A percentile compares a stretch with the other conserved stretches of the same genome.
Conservation (phyloP, 169 alveolate genomes). For the Nephromyces sp. region DNA sequence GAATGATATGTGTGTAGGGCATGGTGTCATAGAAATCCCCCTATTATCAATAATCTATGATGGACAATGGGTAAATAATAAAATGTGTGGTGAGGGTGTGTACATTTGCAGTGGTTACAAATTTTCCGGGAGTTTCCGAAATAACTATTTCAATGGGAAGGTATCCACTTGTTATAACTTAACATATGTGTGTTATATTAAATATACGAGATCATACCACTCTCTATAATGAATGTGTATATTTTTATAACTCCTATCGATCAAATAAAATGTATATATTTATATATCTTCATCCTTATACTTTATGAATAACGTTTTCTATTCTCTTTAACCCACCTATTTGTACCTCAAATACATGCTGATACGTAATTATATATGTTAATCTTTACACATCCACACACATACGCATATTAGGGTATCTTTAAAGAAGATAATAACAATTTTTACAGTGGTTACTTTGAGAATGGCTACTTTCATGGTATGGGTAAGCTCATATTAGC, state of each 20-base stretch:
- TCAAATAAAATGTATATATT: not conserved
- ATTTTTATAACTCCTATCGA: not conserved
- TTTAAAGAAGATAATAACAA: not conserved
- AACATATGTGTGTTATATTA: not conserved
- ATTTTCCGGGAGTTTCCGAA: conserved; percentile 29
- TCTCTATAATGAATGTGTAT: not conserved
- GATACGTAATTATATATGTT: not conserved
- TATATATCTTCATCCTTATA: not conserved
- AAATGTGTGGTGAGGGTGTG: conserved; percentile 31
- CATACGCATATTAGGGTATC: not conserved
- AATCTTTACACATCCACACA: not conserved
- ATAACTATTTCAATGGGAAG: conserved; percentile 27
- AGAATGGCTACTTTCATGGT: not conserved
- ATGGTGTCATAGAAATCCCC: conserved; percentile 28
- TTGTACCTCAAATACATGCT: not conserved
- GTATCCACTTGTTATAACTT: not conserved
- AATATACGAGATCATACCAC: not conserved
- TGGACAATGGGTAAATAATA: conserved; percentile 33
- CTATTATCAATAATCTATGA: conserved; percentile 16
- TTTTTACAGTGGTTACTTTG: not conserved
- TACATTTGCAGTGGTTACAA: conserved; percentile 15
- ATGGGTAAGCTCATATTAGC: not conserved
- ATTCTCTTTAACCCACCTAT: not conserved
- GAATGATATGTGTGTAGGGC: conserved; percentile 28
- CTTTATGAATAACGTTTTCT: not conserved